Conservation (phyloP, 2,329 filamentous ascomycete genomes). For the Simplicillium sp. region DNA sequence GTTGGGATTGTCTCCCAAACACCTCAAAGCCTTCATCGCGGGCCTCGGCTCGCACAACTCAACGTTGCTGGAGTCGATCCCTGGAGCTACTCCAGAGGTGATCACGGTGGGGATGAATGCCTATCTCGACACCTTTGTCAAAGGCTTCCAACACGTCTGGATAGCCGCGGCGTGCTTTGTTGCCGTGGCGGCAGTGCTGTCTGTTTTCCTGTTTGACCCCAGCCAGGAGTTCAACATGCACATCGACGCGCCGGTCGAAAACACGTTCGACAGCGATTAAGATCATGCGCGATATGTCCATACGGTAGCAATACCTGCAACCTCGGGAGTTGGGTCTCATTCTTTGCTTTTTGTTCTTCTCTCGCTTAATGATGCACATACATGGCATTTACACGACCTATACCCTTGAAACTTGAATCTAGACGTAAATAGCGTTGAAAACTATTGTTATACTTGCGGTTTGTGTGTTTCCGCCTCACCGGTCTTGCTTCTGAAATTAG, state of each 20-base stretch:
- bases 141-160: slow-evolving; percentile 22
- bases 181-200: slow-evolving; percentile 14
- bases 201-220: slow-evolving; percentile 17
- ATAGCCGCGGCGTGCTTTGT: slow-evolving; percentile 18
- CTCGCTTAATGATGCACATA: no score
- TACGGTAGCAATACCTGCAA: no score
- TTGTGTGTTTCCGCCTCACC: no score
- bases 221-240: slow-evolving; percentile 25
- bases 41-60: slow-evolving; percentile 15
- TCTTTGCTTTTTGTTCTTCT: no score
- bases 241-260: slow-evolving; percentile 25
- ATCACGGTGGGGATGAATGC: slow-evolving; percentile 15
- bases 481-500: no score
- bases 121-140: slow-evolving; percentile 16
- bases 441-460: no score
- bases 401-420: no score
- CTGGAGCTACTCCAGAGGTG: slow-evolving; percentile 18
- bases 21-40: slow-evolving; percentile 16
- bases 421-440: no score
- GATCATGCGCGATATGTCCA: no score
- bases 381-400: no score
- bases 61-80: slow-evolving; percentile 14
- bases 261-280: slow-evolving; percentile 3
- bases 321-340: no score
- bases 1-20: slow-evolving; percentile 14